These are phyloP conservation scores for Byssochlamys sp. DNA, from an alignment of 2,329 filamentous ascomycete species.

Conservation along the genomic window DNA sequence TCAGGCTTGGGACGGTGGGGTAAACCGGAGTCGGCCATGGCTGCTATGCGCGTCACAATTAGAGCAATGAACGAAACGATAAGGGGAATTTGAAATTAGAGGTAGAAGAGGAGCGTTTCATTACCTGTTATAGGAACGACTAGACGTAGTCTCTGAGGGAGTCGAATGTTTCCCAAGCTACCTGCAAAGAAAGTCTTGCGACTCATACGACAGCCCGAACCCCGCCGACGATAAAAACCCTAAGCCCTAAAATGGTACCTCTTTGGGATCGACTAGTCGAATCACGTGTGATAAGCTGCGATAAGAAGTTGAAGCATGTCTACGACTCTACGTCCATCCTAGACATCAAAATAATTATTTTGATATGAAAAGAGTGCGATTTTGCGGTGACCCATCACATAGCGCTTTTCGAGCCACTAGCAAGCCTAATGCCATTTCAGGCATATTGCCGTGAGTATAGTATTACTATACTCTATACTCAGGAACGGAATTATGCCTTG, in stretches of 20 bases:
- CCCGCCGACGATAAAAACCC: slow-evolving; percentile 20
- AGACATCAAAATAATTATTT: too few relatives aligned
- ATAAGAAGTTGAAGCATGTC: neutral
- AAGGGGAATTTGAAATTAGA: neutral
- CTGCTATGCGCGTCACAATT: slow-evolving; percentile 4
- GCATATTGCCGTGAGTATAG: neutral
- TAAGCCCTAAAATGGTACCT: slow-evolving; percentile 26
- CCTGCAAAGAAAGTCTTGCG: slow-evolving; percentile 1
- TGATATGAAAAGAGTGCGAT: too few relatives aligned
- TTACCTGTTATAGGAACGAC: neutral
- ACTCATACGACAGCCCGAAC: slow-evolving; percentile 15
- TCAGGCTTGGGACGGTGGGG: slow-evolving; percentile 32
- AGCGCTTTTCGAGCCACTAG: neutral
- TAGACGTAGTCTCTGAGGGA: neutral
- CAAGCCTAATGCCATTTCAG: neutral
- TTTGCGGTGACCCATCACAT: neutral
- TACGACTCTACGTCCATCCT: too few relatives aligned
- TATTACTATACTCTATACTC: too few relatives aligned
- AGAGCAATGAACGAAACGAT: neutral
- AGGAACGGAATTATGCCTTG: neutral
- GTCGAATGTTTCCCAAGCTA: slow-evolving; percentile 1
- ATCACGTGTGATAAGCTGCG: neutral
- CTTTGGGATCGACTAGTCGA: neutral
- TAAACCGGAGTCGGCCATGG: slow-evolving; percentile 32
- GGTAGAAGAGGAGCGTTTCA: neutral